Evolutionary conservation across 2,329 filamentous ascomycete species (phyloP), one percentile per base, ranked within the genome.

Genomic region (Cladophialophora chaetospira): DNA sequence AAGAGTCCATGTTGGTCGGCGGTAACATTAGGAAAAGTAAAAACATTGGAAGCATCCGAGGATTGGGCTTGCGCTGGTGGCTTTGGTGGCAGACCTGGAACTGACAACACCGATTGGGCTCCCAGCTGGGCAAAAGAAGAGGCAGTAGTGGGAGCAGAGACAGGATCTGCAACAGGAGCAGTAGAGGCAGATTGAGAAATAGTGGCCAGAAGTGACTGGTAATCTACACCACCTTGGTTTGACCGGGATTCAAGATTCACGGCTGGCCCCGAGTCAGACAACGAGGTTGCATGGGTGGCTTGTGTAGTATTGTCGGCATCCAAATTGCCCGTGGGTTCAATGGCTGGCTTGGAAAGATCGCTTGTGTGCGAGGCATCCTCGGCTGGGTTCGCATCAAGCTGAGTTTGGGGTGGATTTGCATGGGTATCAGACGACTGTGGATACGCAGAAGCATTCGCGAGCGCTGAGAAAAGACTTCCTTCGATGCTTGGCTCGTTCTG

Each of bases 191-290:
- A 70, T 44, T 72, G 70, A 57, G 75, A 71, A 33, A 78, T 71
- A 65, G 77, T 78, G 70, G 78, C 75, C 66, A 79, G 72, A 54
- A 79, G 67, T 54, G 71, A 75, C 66, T 79, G 76, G 64, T 76
- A 77, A 65, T 78, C 74, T 66, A 79, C 73, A 58, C 74, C 77
- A 53, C 67, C 68, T 60, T 72, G 42, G 47, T 43, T 35, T 26
- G 53, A 36, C 25, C 52, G 53, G 42, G 52, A 33, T 35, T 50
- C 46, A 35, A 53, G 43, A 17, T 58, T 54, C 38, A 57, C 60
- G 42, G 21, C 45, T 21, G 52, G 38, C 17, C 49, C 46, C 47
- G 53, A 36, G 33, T 53, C 53, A 44, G 50, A 50, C 25, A 21
- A 31, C 13, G 25, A 49, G 21, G 54, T 57, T 49, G 29, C 55